Conservation (phyloP, 371 early-diverging fungal species). For the Mucor indicus region DNA sequence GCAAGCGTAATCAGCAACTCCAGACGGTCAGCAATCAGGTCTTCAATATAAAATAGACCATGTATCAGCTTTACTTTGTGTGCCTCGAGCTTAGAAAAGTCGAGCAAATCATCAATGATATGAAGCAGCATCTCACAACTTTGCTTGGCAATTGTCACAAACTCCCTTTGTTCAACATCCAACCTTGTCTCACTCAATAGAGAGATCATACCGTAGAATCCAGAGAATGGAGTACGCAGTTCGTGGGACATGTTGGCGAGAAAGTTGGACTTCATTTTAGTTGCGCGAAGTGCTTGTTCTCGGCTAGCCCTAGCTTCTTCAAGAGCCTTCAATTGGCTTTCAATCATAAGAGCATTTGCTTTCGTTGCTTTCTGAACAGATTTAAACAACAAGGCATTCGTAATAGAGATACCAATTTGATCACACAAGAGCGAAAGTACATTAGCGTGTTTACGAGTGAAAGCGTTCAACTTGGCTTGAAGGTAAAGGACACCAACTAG, state of each 20-base stretch:
- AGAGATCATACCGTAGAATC: conserved; percentile 59
- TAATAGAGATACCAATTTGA: conserved; percentile 61
- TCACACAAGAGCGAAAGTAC: conserved; percentile 58
- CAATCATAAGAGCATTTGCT: conserved; percentile 40
- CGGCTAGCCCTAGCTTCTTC: conserved; percentile 42
- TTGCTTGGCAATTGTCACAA: conserved; percentile 59
- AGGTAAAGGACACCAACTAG: conserved; percentile 57
- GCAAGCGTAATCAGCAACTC: conserved; percentile 54
- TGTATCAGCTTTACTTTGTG: conserved; percentile 58
- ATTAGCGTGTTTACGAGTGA: conserved; percentile 51
- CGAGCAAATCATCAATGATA: conserved; percentile 61
- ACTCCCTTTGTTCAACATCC: conserved; percentile 56
- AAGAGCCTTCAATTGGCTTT: conserved; percentile 35
- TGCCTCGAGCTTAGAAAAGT: conserved; percentile 63
- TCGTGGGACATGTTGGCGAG: conserved; percentile 60
- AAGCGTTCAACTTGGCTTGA: conserved; percentile 51
- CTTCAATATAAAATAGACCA: conserved; percentile 52
- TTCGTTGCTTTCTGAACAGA: conserved; percentile 40
- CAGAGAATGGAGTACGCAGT: conserved; percentile 56
- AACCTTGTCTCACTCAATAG: conserved; percentile 51
- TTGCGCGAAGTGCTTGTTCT: conserved; percentile 42
- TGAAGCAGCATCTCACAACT: conserved; percentile 60
- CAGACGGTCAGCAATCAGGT: conserved; percentile 53
- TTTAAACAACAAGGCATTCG: conserved; percentile 55
- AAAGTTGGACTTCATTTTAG: conserved; percentile 50